These are phyloP conservation scores for Phytophthora vignae DNA, from an alignment of 352 stramenopile genomes.

Conservation along the genomic window DNA sequence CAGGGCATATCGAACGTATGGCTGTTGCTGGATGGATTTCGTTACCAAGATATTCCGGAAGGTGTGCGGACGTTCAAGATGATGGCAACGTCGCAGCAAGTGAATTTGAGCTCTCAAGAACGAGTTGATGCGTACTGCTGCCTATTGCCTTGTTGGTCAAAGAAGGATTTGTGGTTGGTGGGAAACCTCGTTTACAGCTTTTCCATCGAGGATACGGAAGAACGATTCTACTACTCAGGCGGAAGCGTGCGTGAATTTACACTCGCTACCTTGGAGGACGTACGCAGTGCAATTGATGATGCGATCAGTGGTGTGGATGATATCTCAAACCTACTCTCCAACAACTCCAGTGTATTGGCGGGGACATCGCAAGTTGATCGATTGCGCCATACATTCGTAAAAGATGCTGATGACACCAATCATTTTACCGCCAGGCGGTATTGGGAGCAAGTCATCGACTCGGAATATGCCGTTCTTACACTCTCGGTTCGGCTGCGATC, in stretches of 20 bases:
- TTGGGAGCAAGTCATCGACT: slow-evolving; percentile 3
- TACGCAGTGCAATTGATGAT: slow-evolving; percentile 3
- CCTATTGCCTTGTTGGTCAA: slow-evolving; percentile 20
- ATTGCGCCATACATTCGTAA: slow-evolving; percentile 22
- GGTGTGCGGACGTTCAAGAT: slow-evolving; percentile 24
- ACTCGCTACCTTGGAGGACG: neutral
- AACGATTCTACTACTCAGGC: slow-evolving; percentile 23
- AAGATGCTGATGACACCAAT: slow-evolving; percentile 1
- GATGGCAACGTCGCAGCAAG: slow-evolving; percentile 33
- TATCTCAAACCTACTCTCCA: slow-evolving; percentile 5
- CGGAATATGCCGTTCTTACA: slow-evolving; percentile 18
- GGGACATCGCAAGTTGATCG: slow-evolving; percentile 20
- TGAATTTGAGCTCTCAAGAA: slow-evolving; percentile 25
- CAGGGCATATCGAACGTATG: slow-evolving; percentile 8
- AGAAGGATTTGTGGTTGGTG: slow-evolving; percentile 13
- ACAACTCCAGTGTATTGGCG: neutral
- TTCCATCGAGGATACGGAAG: slow-evolving; percentile 11
- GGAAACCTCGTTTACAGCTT: slow-evolving; percentile 2
- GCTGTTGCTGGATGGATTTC: slow-evolving; percentile 19
- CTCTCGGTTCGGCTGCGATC: neutral
- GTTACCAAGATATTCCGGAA: slow-evolving; percentile 6
- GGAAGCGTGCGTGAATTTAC: slow-evolving; percentile 27
- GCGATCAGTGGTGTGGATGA: slow-evolving; percentile 8
- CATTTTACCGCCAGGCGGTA: slow-evolving; percentile 3
- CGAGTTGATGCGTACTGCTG: slow-evolving; percentile 18